Conservation (phyloP, 805 yeast genomes). For the Zygoascus ofunaensis region DNA sequence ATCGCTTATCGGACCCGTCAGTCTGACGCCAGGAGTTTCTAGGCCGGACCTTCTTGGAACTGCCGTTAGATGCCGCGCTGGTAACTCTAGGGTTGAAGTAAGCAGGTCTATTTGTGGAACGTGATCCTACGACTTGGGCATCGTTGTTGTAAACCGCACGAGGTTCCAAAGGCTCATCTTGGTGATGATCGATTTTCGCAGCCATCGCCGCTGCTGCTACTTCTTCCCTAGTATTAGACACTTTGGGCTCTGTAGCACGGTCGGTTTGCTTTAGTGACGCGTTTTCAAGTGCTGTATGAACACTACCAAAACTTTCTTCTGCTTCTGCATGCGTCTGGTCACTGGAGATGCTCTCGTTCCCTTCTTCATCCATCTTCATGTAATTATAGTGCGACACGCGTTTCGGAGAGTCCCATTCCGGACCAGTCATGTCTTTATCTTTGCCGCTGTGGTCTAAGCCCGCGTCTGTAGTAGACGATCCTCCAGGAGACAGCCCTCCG, state of each 20-base stretch:
- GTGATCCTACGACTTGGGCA: constrained; percentile 19
- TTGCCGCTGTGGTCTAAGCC: constrained; percentile 17
- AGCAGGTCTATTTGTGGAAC: constrained; percentile 20
- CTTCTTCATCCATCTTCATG: constrained; percentile 27
- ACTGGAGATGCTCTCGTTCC: neutral
- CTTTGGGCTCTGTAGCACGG: neutral
- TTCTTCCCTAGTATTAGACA: neutral
- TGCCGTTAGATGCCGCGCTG: constrained; percentile 4
- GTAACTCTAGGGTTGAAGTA: constrained; percentile 2
- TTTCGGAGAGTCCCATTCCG: constrained; percentile 29
- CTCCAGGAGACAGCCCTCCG: neutral
- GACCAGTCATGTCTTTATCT: constrained; percentile 16
- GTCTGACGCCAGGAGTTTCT: constrained; percentile 55
- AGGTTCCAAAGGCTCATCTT: constrained; percentile 20
- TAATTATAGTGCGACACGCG: constrained; percentile 29
- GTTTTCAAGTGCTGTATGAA: neutral
- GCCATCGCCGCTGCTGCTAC: constrained; percentile 7
- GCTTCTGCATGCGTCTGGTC: constrained; percentile 1
- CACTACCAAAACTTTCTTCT: neutral
- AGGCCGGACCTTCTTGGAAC: constrained; percentile 26
- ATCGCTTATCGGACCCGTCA: constrained; percentile 27
- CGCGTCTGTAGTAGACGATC: constrained; percentile 5
- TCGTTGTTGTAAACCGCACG: constrained; percentile 15
- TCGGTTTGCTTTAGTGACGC: neutral
- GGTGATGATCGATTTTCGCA: constrained; percentile 3